Evolutionary conservation across 148 eudicot species (phyloP), one percentile per base, ranked within the genome.

Genomic region (Nepenthes gracilis): DNA sequence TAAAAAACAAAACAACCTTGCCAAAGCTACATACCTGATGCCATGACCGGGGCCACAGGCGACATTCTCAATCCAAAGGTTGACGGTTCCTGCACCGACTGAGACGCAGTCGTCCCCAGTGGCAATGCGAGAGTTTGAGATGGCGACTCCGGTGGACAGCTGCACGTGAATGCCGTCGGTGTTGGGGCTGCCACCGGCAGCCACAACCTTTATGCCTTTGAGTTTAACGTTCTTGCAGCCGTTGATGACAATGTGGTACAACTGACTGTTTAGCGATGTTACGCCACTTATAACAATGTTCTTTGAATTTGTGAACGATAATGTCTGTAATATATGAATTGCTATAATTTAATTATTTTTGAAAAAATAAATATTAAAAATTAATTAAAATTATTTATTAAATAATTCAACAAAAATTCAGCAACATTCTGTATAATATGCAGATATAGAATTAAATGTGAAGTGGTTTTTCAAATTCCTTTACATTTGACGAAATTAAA

Each of bases 81-180:
- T 62, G 7, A 61, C 63, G 52, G 70, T 61, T 2, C 85, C 88
- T 0, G 83, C 72, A 43, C 88, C 81, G 8, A 80, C 58, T 0
- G 88, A 83, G 33, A 83, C 55, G 47, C 88, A 83, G 57, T 83
- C 88, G 40, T 83, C 88, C 0, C 88, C 83, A 0, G 88, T 80
- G 33, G 45, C 63, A 54, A 83, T 83, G 9, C 63, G 59, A 9
- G 83, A 43, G 60, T 64, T 71, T 14, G 36, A 50, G 9, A 83
- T 74, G 1, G 78, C 64, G 48, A 83, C 77, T 35, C 56, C 66
- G 5, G 72, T 71, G 1, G 88, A 80, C 47, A 49, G 45, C 58
- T 75, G 70, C 1, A 83, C 65, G 45, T 83, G 88, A 45, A 83
- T 83, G 2, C 81, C 88, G 13, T 83, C 85, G 1, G 85, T 80